phyloP scores from a whole-genome alignment of 495 filamentous ascomycete genomes.

The Bacidia gigantensis region DNA sequence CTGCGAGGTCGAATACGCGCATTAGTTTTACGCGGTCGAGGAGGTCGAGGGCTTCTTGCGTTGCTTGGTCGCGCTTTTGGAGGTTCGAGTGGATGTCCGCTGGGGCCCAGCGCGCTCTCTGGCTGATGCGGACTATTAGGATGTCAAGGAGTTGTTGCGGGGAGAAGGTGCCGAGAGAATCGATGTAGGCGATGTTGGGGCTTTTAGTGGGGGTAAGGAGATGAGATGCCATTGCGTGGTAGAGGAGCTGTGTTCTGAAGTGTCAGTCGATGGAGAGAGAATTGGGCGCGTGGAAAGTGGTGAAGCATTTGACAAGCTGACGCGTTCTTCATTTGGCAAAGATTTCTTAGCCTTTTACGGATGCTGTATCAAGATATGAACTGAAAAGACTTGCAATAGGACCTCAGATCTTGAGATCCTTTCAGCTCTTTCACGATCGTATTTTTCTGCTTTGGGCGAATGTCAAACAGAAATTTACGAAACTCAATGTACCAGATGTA shows the following conservation, averaged over 20 bases:
- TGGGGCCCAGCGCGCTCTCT: conserved; percentile 14
- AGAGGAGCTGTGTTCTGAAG: conserved; percentile 9
- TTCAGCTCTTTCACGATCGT: too few species aligned
- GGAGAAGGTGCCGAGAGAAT: conserved; percentile 15
- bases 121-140: conserved; percentile 10
- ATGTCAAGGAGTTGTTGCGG: conserved; percentile 15
- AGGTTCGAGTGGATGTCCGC: background rate
- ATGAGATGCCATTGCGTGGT: conserved; percentile 16
- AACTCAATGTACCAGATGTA: too few species aligned
- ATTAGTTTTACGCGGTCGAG: conserved; percentile 17
- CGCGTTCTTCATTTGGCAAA: too few species aligned
- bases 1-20: conserved; percentile 19
- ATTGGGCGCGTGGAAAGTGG: too few species aligned
- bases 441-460: too few species aligned
- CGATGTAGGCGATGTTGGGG: conserved; percentile 17
- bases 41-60: conserved; percentile 8
- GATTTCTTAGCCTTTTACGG: too few species aligned
- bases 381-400: too few species aligned
- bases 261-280: background rate
- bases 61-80: background rate
- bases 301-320: too few species aligned
- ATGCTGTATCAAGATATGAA: too few species aligned
- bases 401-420: too few species aligned
- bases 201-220: conserved; percentile 6
- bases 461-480: too few species aligned